Percentiles rank a stretch among this genome's conserved stretches.
Evolutionary conservation across 441 rosid species (phyloP).

Genomic region (Erodium moschatum): DNA sequence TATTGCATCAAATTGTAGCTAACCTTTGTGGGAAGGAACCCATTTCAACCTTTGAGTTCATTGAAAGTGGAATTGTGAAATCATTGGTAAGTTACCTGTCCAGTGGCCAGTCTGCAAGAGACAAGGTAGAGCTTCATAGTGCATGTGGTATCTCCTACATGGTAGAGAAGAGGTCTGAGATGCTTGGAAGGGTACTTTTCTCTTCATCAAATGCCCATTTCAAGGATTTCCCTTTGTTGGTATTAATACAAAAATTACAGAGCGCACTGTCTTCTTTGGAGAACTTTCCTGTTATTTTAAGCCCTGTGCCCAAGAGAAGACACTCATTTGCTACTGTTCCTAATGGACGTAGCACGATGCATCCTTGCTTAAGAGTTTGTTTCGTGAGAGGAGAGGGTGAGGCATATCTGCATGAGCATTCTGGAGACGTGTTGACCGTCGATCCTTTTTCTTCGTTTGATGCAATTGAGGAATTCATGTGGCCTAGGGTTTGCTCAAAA

Average conservation of each 20-base stretch:
- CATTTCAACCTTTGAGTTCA: conserved; percentile 87
- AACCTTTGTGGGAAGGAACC: conserved; percentile 71
- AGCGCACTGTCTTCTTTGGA: conserved; percentile 77
- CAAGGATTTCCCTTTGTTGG: conserved; percentile 49
- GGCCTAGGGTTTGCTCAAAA: conserved; percentile 48
- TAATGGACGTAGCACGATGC: conserved; percentile 35
- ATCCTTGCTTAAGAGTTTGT: conserved; percentile 71
- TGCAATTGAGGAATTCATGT: conserved; percentile 56
- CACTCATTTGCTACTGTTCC: conserved; percentile 66
- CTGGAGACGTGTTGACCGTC: conserved; percentile 49
- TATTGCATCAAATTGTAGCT: conserved; percentile 49
- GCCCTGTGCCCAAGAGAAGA: conserved; percentile 47
- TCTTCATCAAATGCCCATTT: conserved; percentile 33
- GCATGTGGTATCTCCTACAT: conserved; percentile 24
- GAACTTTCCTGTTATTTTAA: conserved; percentile 64
- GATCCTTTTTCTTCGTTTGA: conserved; percentile 75
- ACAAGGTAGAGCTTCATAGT: conserved; percentile 28
- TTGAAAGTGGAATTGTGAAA: conserved; percentile 82
- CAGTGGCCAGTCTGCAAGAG: conserved; percentile 46
- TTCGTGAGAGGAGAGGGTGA: conserved; percentile 70
- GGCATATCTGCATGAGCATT: conserved; percentile 47
- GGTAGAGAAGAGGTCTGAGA: conserved; percentile 62
- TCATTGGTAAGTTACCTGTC: conserved; percentile 61
- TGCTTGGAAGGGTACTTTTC: conserved; percentile 52
- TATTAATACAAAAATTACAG: conserved; percentile 62